Conservation (phyloP, 2,329 filamentous ascomycete genomes). For the Pseudophaeomoniella oleicola region DNA sequence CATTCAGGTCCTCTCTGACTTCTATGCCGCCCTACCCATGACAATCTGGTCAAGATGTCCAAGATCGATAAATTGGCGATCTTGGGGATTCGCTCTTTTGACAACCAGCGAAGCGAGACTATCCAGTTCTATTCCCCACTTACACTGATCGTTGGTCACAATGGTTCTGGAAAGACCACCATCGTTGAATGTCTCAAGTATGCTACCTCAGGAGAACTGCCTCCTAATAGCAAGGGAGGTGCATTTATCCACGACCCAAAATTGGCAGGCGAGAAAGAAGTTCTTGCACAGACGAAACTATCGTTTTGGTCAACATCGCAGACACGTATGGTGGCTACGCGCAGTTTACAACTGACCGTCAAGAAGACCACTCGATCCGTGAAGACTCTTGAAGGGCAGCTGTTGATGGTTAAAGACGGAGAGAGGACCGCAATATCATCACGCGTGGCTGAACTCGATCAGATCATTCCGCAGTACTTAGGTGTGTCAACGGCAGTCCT, state of each 20-base stretch:
- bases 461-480: conserved; percentile 69
- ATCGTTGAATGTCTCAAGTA: conserved; percentile 99
- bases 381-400: conserved; percentile 71
- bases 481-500: conserved; percentile 83
- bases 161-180: conserved; percentile 95
- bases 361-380: conserved; percentile 64
- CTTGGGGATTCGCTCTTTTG: conserved; percentile 75
- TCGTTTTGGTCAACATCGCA: conserved; percentile 69
- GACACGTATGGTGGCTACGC: conserved; percentile 65
- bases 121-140: conserved; percentile 84
- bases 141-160: conserved; percentile 91
- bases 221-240: conserved; percentile 75
- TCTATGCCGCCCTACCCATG: too few relatives aligned
- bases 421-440: conserved; percentile 69
- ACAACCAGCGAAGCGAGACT: conserved; percentile 55
- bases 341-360: conserved; percentile 72
- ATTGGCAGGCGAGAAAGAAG: conserved; percentile 68
- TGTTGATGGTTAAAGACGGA: conserved; percentile 48
- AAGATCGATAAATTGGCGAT: conserved; percentile 85
- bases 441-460: conserved; percentile 65
- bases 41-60: conserved; percentile 25
- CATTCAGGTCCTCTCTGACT: too few relatives aligned
- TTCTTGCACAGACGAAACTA: conserved; percentile 81
- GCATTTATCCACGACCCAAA: conserved; percentile 98
- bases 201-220: conserved; percentile 85